Base-by-base conservation (phyloP, 192 early-diverging fungal species). In the Coemansia sp. region DNA sequence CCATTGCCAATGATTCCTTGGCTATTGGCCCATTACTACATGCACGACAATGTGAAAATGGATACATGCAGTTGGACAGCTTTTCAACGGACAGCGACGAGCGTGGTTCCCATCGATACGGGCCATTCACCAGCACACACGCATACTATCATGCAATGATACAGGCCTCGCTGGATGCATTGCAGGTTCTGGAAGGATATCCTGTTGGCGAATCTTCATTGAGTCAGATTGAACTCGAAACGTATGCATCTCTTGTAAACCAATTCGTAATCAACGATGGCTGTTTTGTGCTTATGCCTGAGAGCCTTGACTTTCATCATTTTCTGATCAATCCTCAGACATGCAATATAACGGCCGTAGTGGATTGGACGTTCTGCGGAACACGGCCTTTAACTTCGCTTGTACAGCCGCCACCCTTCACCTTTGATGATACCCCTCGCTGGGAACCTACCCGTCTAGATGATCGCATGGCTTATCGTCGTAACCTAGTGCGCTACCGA, bases 391-490 rank as follows among this genome's bases (percentile, higher is more conserved):
- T 78, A 49, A 27, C 54, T n/a, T 53, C 63, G 12, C 50, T 78
- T 41, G 52, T 68, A 0, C 76, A 78, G 56, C 58, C 76, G 26
- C 76, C 76, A n/a, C 38, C 76, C 0, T 78, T 78, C 24, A 49
- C 56, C 2, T 78, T 78, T 56, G 76, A 78, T 49, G 76, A 78
- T n/a, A 62, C 76, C 26, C 76, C 76, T 24, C 48, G 76, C 1
- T 78, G 76, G 76, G 76, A 78, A 53, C 76, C 76, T 5, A 44
- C 49, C 5, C 52, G 21, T 1, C 55, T 69, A 3, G 67, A 64
- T 2, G 54, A 54, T 10, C 69, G 76, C 1, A 7, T 66, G 58
- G 58, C 69, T 14, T 50, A 78, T n/a, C 56, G 76, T 0, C 69
- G 76, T 2, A 78, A 78, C 44, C 67, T 78, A 23, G 62, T 78